A percentile compares a stretch with the other conserved stretches of the same genome.
phyloP scores from a whole-genome alignment of 306 rosid genomes.

The Ceratonia siliqua region DNA sequence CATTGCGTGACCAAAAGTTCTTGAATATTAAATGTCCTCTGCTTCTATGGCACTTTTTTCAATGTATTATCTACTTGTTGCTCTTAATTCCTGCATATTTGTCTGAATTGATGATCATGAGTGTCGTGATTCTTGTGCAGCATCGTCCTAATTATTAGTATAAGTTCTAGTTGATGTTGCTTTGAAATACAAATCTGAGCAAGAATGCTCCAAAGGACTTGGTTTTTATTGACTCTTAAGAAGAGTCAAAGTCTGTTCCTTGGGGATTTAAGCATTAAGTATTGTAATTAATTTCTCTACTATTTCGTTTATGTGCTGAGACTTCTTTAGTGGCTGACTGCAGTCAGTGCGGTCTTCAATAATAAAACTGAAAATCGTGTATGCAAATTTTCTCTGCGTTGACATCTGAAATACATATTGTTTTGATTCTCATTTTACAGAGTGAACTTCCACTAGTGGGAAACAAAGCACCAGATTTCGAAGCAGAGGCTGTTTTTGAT shows the following conservation, averaged over 20 bases:
- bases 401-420: not conserved
- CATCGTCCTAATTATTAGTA: not conserved
- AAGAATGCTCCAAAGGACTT: not conserved
- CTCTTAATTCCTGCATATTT: not conserved
- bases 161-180: not conserved
- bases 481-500: constrained; percentile 92
- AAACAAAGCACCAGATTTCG: constrained; percentile 79
- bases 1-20: not conserved
- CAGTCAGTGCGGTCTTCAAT: not conserved
- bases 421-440: constrained; percentile 28
- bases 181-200: not conserved
- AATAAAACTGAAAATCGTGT: not conserved
- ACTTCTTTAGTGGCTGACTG: not conserved
- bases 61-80: not conserved
- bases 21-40: not conserved
- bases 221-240: not conserved
- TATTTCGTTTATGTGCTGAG: not conserved
- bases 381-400: not conserved
- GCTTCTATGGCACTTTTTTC: not conserved
- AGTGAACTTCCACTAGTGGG: constrained; percentile 74
- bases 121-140: not conserved
- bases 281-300: not conserved
- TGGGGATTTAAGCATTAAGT: not conserved
- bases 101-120: not conserved
- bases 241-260: not conserved